Conservation (phyloP, 352 stramenopile genomes). For the Pythium graminicola region DNA sequence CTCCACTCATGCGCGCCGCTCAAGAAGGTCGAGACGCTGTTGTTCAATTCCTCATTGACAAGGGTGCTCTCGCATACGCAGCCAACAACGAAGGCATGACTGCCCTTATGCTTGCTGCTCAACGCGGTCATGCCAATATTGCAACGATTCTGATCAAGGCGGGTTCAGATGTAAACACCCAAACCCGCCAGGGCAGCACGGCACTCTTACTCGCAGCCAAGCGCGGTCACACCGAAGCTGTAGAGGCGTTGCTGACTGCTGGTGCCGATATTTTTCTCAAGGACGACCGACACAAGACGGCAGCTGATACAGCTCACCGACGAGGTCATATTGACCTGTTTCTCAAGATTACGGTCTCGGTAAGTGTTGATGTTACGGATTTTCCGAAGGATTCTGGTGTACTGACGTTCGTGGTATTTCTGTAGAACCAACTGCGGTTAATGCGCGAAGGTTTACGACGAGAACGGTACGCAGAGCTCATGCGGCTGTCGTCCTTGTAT, state of each 20-base stretch:
- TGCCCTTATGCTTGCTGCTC: constrained; percentile 77
- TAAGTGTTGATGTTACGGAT: constrained; percentile 16
- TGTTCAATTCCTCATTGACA: constrained; percentile 68
- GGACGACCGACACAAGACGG: constrained; percentile 82
- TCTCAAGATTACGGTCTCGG: constrained; percentile 76
- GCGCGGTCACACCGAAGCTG: constrained; percentile 66
- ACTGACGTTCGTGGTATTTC: constrained; percentile 1
- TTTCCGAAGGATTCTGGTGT: not conserved
- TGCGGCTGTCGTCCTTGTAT: constrained; percentile 70
- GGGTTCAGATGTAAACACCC: constrained; percentile 83
- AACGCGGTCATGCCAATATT: constrained; percentile 76
- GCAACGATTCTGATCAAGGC: constrained; percentile 75
- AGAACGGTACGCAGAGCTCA: constrained; percentile 61
- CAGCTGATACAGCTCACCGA: constrained; percentile 72
- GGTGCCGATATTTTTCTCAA: constrained; percentile 85
- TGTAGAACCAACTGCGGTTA: constrained; percentile 62
- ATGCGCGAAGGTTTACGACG: constrained; percentile 71
- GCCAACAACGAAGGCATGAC: constrained; percentile 88
- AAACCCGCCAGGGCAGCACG: constrained; percentile 81
- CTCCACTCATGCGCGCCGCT: constrained; percentile 76
- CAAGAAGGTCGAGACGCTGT: constrained; percentile 78
- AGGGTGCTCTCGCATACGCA: constrained; percentile 59
- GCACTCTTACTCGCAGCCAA: constrained; percentile 80
- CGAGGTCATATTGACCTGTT: constrained; percentile 78
- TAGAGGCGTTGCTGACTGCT: constrained; percentile 71